phyloP scores from a whole-genome alignment of 345 rosid species.

The Brassica incana region DNA sequence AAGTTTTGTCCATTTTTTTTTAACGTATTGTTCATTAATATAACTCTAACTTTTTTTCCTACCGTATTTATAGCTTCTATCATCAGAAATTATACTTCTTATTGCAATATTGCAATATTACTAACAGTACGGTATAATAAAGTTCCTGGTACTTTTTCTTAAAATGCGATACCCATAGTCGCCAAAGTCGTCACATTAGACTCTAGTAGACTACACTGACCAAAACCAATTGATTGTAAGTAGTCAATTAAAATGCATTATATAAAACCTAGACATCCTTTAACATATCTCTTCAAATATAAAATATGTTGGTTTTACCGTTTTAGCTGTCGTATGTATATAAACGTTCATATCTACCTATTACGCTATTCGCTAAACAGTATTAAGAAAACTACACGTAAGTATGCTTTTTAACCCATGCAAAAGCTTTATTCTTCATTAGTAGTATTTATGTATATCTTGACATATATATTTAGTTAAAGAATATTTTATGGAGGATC shows the following conservation, averaged over 20 bases:
- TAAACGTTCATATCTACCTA: not conserved
- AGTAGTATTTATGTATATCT: not conserved
- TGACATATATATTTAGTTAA: not conserved
- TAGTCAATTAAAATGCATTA: not conserved
- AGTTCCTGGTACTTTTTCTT: not conserved
- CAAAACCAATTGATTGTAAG: not conserved
- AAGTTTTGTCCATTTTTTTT: constrained; percentile 16
- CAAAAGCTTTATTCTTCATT: constrained; percentile 3
- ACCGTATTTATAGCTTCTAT: not conserved
- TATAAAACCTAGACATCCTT: not conserved
- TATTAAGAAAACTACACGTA: constrained; percentile 10
- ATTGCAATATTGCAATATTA: not conserved
- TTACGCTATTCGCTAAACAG: not conserved
- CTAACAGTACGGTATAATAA: not conserved
- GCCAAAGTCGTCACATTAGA: constrained; percentile 11
- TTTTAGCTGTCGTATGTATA: not conserved
- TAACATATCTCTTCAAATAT: not conserved
- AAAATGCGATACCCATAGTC: not conserved
- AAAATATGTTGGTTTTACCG: not conserved
- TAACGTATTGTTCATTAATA: constrained; percentile 33
- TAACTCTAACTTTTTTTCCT: not conserved
- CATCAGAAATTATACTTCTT: constrained; percentile 15
- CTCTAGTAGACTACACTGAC: not conserved
- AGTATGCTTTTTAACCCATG: constrained; percentile 20
- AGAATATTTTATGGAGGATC: constrained; percentile 21